A percentile compares a stretch with the other conserved stretches of the same genome.
Evolutionary conservation across 352 stramenopile species (phyloP).

Genomic region (Phytopythium vexans): DNA sequence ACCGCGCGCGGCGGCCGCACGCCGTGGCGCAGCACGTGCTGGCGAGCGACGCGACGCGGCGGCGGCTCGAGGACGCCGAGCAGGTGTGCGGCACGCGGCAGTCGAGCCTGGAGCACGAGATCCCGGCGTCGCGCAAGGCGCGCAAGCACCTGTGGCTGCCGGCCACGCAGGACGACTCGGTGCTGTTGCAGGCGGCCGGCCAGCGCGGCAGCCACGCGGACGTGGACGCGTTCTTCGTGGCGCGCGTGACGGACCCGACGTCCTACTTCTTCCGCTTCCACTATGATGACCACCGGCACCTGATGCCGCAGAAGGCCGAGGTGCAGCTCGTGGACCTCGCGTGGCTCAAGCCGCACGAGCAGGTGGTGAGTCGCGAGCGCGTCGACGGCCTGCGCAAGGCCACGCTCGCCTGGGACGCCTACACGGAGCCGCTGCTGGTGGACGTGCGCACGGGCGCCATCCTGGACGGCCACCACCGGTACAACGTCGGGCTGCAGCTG

Average conservation of each 20-base stretch:
- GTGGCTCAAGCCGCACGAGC: constrained; percentile 85
- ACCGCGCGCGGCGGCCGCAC: constrained; percentile 17
- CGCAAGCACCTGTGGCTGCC: constrained; percentile 72
- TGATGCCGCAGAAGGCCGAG: constrained; percentile 68
- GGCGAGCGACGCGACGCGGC: constrained; percentile 48
- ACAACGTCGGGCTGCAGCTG: constrained; percentile 74
- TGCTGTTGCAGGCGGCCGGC: constrained; percentile 29
- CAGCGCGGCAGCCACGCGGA: constrained; percentile 14
- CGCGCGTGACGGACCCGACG: constrained; percentile 76
- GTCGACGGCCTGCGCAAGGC: constrained; percentile 76
- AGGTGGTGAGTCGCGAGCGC: constrained; percentile 78
- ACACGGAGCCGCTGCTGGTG: constrained; percentile 76
- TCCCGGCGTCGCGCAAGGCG: constrained; percentile 56
- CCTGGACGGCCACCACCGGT: constrained; percentile 82
- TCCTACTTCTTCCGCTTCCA: constrained; percentile 88
- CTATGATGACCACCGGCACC: constrained; percentile 49
- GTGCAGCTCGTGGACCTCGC: constrained; percentile 79
- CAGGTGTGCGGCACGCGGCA: constrained; percentile 32
- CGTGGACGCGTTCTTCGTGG: constrained; percentile 75
- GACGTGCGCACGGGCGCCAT: constrained; percentile 78
- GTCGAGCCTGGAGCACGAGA: constrained; percentile 65
- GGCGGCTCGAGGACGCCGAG: constrained; percentile 58
- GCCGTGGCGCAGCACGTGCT: constrained; percentile 66
- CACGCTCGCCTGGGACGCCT: constrained; percentile 78
- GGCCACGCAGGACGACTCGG: constrained; percentile 75